Percentiles rank a stretch among this genome's conserved stretches.
phyloP scores from a whole-genome alignment of 169 alveolate species.

The Eimeria necatrix region DNA sequence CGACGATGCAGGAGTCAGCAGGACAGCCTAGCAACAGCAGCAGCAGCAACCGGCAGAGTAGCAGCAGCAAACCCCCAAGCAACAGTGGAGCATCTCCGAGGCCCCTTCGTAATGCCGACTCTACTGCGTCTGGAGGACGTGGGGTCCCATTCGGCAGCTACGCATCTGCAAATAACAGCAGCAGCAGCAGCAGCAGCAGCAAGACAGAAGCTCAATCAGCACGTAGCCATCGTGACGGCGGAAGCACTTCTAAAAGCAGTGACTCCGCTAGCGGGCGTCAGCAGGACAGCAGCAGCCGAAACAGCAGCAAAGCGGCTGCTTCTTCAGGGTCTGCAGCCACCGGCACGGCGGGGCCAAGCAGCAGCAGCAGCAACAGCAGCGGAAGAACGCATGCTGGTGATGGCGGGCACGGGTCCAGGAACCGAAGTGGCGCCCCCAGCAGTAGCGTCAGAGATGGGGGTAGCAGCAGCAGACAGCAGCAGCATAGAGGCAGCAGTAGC shows the following conservation, averaged over 20 bases:
- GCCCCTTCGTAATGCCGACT: neutral
- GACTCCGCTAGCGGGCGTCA: neutral
- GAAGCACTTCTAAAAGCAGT: neutral
- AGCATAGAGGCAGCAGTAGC: constrained; percentile 36
- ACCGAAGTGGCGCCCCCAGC: constrained; percentile 24
- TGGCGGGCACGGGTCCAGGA: neutral
- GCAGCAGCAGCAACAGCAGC: constrained; percentile 68
- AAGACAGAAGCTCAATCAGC: neutral
- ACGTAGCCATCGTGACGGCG: constrained; percentile 5
- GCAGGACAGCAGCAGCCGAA: constrained; percentile 50
- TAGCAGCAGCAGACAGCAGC: constrained; percentile 44
- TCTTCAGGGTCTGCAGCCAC: neutral
- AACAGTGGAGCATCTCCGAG: constrained; percentile 40
- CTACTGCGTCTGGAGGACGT: neutral
- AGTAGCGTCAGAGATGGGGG: constrained; percentile 31
- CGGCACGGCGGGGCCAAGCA: neutral
- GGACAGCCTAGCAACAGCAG: constrained; percentile 1
- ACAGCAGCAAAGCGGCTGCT: constrained; percentile 21
- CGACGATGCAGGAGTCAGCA: neutral
- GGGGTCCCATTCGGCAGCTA: neutral
- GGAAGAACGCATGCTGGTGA: neutral
- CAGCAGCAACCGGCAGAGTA: neutral
- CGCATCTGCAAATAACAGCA: neutral
- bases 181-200: constrained; percentile 34
- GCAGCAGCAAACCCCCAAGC: constrained; percentile 5